These are phyloP conservation scores for Dalbergia cochinchinensis DNA, from an alignment of 306 rosid species.

Conservation along the genomic window DNA sequence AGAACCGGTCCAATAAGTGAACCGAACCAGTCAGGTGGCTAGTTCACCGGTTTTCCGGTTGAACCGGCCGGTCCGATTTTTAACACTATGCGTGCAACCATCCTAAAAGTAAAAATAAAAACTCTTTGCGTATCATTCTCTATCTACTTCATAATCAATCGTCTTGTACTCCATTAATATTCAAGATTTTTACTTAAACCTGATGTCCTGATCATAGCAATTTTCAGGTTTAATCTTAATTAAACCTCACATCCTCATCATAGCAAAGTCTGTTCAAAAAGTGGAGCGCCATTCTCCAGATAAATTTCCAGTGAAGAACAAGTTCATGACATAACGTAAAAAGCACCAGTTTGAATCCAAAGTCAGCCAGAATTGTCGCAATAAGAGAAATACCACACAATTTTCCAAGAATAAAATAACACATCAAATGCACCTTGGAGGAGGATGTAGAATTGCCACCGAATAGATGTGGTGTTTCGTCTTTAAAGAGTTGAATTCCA, in stretches of 20 bases:
- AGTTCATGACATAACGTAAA: conserved; percentile 4
- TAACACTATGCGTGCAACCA: background rate
- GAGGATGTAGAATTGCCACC: conserved; percentile 63
- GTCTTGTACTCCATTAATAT: background rate
- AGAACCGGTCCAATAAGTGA: too few relatives aligned
- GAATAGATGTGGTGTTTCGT: conserved; percentile 69
- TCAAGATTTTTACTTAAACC: background rate
- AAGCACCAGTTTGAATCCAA: conserved; percentile 8
- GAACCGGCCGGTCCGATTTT: too few relatives aligned
- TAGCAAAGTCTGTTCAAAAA: conserved; percentile 2
- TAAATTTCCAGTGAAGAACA: conserved; percentile 9
- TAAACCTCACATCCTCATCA: background rate
- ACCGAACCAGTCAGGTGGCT: too few relatives aligned
- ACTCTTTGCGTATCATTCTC: background rate
- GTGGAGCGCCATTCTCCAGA: background rate
- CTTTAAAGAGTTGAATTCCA: conserved; percentile 69
- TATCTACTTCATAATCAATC: conserved; percentile 1
- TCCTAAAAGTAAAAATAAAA: conserved; percentile 3
- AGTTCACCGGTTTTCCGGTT: too few relatives aligned
- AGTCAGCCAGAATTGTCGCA: background rate
- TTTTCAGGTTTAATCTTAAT: background rate
- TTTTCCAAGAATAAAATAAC: conserved; percentile 18
- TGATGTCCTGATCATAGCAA: background rate
- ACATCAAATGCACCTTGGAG: conserved; percentile 69
- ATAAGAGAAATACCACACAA: conserved; percentile 7